Percentiles rank a stretch among this genome's conserved stretches.
phyloP scores from a whole-genome alignment of 2,329 filamentous ascomycete species.

The Elsinoe fawcettii region DNA sequence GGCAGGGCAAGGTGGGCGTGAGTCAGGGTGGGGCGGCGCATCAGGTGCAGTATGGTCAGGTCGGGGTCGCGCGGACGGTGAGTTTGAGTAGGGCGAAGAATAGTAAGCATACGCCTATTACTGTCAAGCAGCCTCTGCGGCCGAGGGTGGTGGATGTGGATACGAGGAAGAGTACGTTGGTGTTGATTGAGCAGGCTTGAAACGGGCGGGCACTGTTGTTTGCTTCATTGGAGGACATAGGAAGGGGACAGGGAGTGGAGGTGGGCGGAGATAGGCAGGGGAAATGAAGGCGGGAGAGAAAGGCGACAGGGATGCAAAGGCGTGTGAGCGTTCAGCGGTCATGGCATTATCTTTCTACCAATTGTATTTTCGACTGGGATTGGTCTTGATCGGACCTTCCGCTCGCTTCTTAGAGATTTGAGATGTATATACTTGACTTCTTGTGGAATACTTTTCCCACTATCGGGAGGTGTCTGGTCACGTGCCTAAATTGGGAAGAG shows the following conservation, averaged over 20 bases:
- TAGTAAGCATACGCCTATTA: slow-evolving; percentile 17
- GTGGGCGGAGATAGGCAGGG: too few species aligned
- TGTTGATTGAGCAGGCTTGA: slow-evolving; percentile 23
- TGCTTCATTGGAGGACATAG: too few species aligned
- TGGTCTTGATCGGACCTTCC: not conserved
- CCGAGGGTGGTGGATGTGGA: slow-evolving; percentile 28
- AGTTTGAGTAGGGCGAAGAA: slow-evolving; percentile 1
- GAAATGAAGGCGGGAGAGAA: not conserved
- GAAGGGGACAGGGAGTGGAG: too few species aligned
- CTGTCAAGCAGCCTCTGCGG: slow-evolving; percentile 24
- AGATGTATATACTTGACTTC: slow-evolving; percentile 2
- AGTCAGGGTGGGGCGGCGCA: not conserved
- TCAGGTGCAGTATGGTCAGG: not conserved
- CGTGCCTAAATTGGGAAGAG: too few species aligned
- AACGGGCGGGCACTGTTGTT: not conserved
- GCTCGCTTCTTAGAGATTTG: not conserved
- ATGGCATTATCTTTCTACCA: not conserved
- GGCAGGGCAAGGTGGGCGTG: not conserved
- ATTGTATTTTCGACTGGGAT: not conserved
- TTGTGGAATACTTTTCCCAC: not conserved
- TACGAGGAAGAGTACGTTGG: slow-evolving; percentile 28
- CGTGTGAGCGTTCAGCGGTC: not conserved
- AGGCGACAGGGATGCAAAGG: too few species aligned
- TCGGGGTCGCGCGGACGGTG: not conserved
- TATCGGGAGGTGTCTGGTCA: not conserved